Evolutionary conservation across 441 rosid species (phyloP), one percentile per base, ranked within the genome.

Genomic region (Croton laevigatus): DNA sequence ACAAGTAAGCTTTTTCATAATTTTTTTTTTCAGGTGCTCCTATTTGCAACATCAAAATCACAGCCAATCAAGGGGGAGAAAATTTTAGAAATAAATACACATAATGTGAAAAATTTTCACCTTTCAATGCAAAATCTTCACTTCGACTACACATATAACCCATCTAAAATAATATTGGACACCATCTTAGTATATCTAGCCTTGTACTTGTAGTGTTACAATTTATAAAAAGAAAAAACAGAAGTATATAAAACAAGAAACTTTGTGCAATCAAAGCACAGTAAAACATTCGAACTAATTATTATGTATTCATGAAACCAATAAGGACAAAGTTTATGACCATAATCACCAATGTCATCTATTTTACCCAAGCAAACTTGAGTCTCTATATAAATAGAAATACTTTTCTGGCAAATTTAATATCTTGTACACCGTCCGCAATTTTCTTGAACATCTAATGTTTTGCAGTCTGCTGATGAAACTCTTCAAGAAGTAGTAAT

Each of bases 401-500:
- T 62, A 70, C 66, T 71, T 48, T 70, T 78, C 46, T 59, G 36
- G 60, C 59, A 48, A 16, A 40, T 61, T 19, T 76, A 67, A 46
- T 66, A 63, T 61, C 79, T 78, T 73, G 75, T 69, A 77, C 84
- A 82, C 13, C 82, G 66, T n/a, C 80, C 69, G 37, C 9, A 61
- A 20, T 84, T 84, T 53, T 81, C 86, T 75, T 77, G 73, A 46
- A 82, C 76, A 75, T 82, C 86, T 45, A 82, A 69, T 65, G 83
- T 71, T 52, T 69, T 66, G 20, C 84, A 84, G 81, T 71, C 78
- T 80, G 10, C 54, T 40, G 17, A 84, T 70, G n/a, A 74, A 84
- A 79, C 36, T 76, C 75, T 32, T 82, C 77, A 17, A 80, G 70
- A 3, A 81, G 62, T 4, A 13, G 27, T 2, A 84, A 59, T 58